Conservation (phyloP, 2,329 filamentous ascomycete species). For the Fusarium nelsonii region DNA sequence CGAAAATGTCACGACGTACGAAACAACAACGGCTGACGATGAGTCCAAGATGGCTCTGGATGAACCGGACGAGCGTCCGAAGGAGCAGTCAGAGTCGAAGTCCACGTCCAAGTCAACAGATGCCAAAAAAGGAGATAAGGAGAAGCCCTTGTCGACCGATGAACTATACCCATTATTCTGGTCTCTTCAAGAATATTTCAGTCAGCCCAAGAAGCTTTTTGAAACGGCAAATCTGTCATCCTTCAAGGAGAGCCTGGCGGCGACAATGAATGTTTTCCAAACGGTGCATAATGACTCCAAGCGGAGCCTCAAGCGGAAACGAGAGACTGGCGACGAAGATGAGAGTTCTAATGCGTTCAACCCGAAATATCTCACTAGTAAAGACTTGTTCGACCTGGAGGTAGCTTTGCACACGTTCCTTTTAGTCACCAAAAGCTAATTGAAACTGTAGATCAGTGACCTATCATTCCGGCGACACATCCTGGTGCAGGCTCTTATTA, state of each 20-base stretch:
- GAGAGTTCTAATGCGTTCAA: slow-evolving; percentile 74
- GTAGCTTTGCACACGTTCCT: slow-evolving; percentile 57
- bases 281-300: slow-evolving; percentile 72
- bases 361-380: slow-evolving; percentile 97
- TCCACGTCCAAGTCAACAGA: slow-evolving; percentile 57
- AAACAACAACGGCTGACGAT: slow-evolving; percentile 56
- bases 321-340: slow-evolving; percentile 65
- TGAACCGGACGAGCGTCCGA: slow-evolving; percentile 56
- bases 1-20: slow-evolving; percentile 92
- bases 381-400: slow-evolving; percentile 95
- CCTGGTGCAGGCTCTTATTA: slow-evolving; percentile 92
- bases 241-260: slow-evolving; percentile 83
- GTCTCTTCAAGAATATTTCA: slow-evolving; percentile 92
- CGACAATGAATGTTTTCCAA: slow-evolving; percentile 69
- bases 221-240: slow-evolving; percentile 77
- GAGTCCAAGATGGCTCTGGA: slow-evolving; percentile 74
- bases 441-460: slow-evolving; percentile 77
- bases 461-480: slow-evolving; percentile 94
- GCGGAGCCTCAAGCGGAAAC: slow-evolving; percentile 78
- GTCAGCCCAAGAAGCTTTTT: slow-evolving; percentile 87
- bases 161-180: slow-evolving; percentile 92
- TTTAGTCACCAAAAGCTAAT: slow-evolving; percentile 38
- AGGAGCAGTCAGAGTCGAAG: slow-evolving; percentile 50
- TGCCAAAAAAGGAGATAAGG: slow-evolving; percentile 60
- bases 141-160: slow-evolving; percentile 71